Conservation (phyloP, 1,284 basidiomycete genomes). For the Neonothopanus nambi region DNA sequence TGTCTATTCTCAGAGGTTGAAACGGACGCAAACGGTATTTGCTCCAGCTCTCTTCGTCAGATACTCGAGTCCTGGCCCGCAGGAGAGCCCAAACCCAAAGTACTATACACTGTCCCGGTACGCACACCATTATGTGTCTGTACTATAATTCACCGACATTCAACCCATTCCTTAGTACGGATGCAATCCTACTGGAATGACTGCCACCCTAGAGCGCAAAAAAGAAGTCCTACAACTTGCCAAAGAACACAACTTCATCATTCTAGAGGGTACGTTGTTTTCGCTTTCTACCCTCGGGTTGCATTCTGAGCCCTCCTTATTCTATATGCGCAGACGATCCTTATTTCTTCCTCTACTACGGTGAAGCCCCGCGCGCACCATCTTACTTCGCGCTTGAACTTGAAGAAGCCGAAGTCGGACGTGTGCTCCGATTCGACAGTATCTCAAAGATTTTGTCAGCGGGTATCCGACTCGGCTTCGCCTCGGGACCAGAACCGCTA, state of each 20-base stretch:
- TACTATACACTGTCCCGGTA: slow-evolving; percentile 84
- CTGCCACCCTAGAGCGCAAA: slow-evolving; percentile 72
- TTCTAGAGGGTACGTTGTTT: slow-evolving; percentile 71
- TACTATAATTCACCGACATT: no score
- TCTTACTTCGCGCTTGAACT: slow-evolving; percentile 82
- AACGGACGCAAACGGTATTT: slow-evolving; percentile 79
- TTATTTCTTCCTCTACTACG: slow-evolving; percentile 76
- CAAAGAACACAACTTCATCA: slow-evolving; percentile 75
- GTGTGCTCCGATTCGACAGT: slow-evolving; percentile 87
- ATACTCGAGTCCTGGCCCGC: slow-evolving; percentile 78
- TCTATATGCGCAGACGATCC: slow-evolving; percentile 59
- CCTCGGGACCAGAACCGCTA: slow-evolving; percentile 76
- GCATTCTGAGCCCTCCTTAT: background rate
- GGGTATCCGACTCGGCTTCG: slow-evolving; percentile 82
- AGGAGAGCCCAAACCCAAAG: slow-evolving; percentile 73
- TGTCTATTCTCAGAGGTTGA: slow-evolving; percentile 62
- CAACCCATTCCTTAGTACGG: slow-evolving; percentile 56
- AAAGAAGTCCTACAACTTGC: slow-evolving; percentile 78
- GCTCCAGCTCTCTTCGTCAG: slow-evolving; percentile 59
- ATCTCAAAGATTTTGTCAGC: slow-evolving; percentile 87
- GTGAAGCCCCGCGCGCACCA: slow-evolving; percentile 59
- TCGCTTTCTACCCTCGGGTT: background rate
- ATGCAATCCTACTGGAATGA: slow-evolving; percentile 84
- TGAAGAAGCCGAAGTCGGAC: slow-evolving; percentile 59
- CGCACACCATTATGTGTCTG: slow-evolving; percentile 23